Evolutionary conservation across 1,284 basidiomycete species (phyloP).

Genomic region (Paramarasmius palmivorus): DNA sequence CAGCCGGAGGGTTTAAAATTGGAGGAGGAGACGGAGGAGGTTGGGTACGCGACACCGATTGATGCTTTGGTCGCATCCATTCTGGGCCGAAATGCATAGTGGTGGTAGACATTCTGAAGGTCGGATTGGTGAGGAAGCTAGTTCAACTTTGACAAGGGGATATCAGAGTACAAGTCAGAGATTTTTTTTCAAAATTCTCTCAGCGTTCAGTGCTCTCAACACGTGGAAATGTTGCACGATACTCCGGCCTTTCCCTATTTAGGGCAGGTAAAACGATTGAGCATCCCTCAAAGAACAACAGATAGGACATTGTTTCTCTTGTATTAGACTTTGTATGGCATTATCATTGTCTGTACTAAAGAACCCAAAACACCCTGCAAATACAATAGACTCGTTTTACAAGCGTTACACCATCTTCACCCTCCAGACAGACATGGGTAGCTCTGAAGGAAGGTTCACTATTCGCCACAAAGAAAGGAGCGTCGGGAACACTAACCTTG

Average conservation of each 20-base stretch:
- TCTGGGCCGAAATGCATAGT: constrained; percentile 87
- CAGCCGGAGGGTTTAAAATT: constrained; percentile 36
- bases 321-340: no score
- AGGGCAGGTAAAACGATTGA: no score
- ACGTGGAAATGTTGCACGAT: constrained; percentile 18
- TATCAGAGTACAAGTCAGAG: constrained; percentile 18
- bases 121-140: constrained; percentile 5
- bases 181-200: constrained; percentile 29
- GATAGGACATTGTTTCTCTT: no score
- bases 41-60: constrained; percentile 53
- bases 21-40: constrained; percentile 61
- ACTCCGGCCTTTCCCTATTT: constrained; percentile 22
- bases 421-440: constrained; percentile 65
- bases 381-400: not conserved
- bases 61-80: constrained; percentile 84
- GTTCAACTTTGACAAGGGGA: constrained; percentile 20
- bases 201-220: constrained; percentile 15
- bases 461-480: constrained; percentile 1
- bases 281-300: no score
- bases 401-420: constrained; percentile 43
- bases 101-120: constrained; percentile 62
- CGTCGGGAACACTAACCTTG: constrained; percentile 65
- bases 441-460: constrained; percentile 34
- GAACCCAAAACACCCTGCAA: not conserved
- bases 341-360: no score